phyloP scores from a whole-genome alignment of 192 early-diverging fungal species.

The Linnemannia schmuckeri region DNA sequence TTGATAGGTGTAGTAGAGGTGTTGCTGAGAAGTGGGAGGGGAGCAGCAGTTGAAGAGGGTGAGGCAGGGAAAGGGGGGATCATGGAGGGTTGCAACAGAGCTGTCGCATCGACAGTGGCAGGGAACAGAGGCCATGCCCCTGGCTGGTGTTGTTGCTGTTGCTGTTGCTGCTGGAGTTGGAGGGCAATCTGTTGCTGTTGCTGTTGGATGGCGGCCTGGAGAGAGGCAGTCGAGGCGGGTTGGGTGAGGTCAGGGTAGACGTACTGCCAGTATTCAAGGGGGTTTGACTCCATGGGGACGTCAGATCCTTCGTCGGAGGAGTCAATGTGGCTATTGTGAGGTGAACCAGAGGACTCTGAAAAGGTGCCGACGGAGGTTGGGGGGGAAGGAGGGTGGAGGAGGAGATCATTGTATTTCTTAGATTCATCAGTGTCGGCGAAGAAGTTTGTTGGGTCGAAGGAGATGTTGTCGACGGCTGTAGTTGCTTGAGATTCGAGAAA shows the following conservation, averaged over 20 bases:
- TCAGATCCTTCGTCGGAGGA: constrained; percentile 52
- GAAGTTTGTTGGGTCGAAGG: constrained; percentile 37
- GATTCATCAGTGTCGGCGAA: constrained; percentile 27
- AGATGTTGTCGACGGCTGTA: not conserved
- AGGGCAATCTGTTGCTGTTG: constrained; percentile 9
- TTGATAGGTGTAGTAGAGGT: not conserved
- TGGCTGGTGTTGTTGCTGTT: constrained; percentile 27
- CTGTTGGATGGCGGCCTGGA: constrained; percentile 2
- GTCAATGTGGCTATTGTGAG: constrained; percentile 43
- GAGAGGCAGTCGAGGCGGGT: constrained; percentile 4
- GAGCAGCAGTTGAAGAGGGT: not conserved
- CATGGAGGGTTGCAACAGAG: constrained; percentile 16
- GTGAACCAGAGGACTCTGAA: constrained; percentile 52
- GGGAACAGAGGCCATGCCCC: constrained; percentile 42
- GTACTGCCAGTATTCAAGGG: constrained; percentile 55
- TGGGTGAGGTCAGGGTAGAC: constrained; percentile 41
- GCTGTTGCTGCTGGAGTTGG: constrained; percentile 25
- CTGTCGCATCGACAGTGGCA: constrained; percentile 16
- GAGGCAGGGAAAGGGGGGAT: not conserved
- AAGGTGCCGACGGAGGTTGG: constrained; percentile 52
- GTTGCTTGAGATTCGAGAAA: constrained; percentile 54
- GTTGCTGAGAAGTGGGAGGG: not conserved
- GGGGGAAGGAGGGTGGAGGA: constrained; percentile 50
- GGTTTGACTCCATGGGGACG: constrained; percentile 36
- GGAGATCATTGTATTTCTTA: constrained; percentile 28